Percentiles rank a stretch among this genome's conserved stretches.
Evolutionary conservation across 495 filamentous ascomycete genomes (phyloP).

Genomic region (Parmelia sp.): DNA sequence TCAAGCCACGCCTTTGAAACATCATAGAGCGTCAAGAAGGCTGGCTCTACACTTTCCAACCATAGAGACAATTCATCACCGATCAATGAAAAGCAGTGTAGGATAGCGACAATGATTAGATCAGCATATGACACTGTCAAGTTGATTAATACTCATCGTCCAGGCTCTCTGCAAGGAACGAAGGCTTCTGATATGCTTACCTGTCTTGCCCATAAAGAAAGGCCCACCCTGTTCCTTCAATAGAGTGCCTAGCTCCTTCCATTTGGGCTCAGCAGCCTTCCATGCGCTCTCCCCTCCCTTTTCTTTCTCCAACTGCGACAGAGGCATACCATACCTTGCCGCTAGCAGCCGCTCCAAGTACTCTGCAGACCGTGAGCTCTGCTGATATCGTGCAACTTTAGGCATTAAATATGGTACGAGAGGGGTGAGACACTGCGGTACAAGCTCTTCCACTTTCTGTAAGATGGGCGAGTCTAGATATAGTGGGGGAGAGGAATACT

Average conservation of each 20-base stretch:
- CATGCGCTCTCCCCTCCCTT: slow-evolving; percentile 39
- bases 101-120: slow-evolving; percentile 34
- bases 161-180: not conserved
- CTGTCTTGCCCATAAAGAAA: slow-evolving; percentile 37
- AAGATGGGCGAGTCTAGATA: slow-evolving; percentile 44
- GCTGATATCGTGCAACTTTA: slow-evolving; percentile 32
- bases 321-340: slow-evolving; percentile 36
- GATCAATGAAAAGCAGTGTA: slow-evolving; percentile 31
- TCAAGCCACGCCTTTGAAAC: slow-evolving; percentile 14
- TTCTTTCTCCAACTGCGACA: slow-evolving; percentile 37
- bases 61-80: slow-evolving; percentile 31
- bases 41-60: slow-evolving; percentile 27
- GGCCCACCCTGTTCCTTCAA: slow-evolving; percentile 48
- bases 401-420: slow-evolving; percentile 30
- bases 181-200: not conserved
- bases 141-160: not conserved
- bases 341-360: slow-evolving; percentile 44
- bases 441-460: slow-evolving; percentile 30
- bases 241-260: slow-evolving; percentile 40
- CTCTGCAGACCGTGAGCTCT: slow-evolving; percentile 35
- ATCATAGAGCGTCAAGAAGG: slow-evolving; percentile 15
- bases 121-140: slow-evolving; percentile 32
- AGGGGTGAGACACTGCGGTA: not conserved
- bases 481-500: slow-evolving; percentile 47
- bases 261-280: slow-evolving; percentile 30